phyloP scores from a whole-genome alignment of 2,329 filamentous ascomycete genomes.

The Fusarium heterosporum region DNA sequence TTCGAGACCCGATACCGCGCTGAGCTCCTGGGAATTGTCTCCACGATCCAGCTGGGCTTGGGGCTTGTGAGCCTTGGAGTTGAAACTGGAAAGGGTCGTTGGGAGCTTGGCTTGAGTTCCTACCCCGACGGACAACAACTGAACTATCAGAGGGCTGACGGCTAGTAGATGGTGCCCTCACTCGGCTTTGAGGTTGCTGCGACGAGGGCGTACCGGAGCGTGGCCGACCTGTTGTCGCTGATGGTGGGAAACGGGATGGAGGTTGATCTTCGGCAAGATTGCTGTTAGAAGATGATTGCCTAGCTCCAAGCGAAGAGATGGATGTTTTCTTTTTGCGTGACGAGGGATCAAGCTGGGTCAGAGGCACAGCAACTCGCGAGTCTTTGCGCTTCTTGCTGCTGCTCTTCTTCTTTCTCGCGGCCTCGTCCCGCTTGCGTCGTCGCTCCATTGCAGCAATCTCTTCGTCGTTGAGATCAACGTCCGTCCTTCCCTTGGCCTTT shows the following conservation, averaged over 20 bases:
- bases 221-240: slow-evolving; percentile 55
- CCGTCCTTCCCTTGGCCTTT: slow-evolving; percentile 77
- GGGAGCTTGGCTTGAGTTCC: slow-evolving; percentile 46
- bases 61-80: slow-evolving; percentile 57
- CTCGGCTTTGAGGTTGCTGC: slow-evolving; percentile 51
- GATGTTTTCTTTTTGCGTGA: slow-evolving; percentile 53
- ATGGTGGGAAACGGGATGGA: slow-evolving; percentile 60
- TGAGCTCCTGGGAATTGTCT: slow-evolving; percentile 54
- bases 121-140: slow-evolving; percentile 50
- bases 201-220: slow-evolving; percentile 58
- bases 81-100: slow-evolving; percentile 67
- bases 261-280: slow-evolving; percentile 53
- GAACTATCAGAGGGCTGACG: slow-evolving; percentile 61
- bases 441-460: slow-evolving; percentile 85
- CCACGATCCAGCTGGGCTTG: slow-evolving; percentile 52
- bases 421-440: slow-evolving; percentile 67
- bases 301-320: slow-evolving; percentile 47
- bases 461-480: slow-evolving; percentile 82
- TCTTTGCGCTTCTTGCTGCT: slow-evolving; percentile 57
- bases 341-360: slow-evolving; percentile 62
- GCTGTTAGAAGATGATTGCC: slow-evolving; percentile 54
- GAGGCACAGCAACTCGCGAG: slow-evolving; percentile 64
- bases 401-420: slow-evolving; percentile 50
- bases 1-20: slow-evolving; percentile 42
- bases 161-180: slow-evolving; percentile 49